Base-by-base conservation (phyloP, 352 stramenopile genomes). In the Phytophthora brassicae region DNA sequence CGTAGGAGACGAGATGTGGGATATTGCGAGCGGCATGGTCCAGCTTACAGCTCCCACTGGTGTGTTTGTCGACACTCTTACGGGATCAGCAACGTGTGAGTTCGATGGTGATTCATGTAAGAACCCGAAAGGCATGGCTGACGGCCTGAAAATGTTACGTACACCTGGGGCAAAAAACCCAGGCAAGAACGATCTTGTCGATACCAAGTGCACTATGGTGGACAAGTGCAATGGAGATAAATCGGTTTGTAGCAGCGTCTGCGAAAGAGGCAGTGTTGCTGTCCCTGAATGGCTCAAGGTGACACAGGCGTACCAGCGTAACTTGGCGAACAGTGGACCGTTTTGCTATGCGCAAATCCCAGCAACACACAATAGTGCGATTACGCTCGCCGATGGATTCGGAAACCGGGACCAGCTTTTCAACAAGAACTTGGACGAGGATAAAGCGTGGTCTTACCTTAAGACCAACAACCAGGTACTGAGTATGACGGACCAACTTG, bases 401-500 rank as follows among this genome's bases (percentile, higher is more conserved):
- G 81, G 77, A n/a, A 84, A 84, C 55, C 75, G 75, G n/a, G 77
- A 87, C 41, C 77, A 84, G 55, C 75, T 84, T 45, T 80, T 84
- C 51, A 84, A 87, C 54, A 42, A 53, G 7, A 79, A 83, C 24
- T 38, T 83, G 42, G 64, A 73, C 50, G 23, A 48, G 6, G 65
- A 70, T 19, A 87, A 84, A 51, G 46, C 60, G 38, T 83, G 76
- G 59, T 81, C 73, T 31, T 88, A 74, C 46, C 68, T 86, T 35
- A 84, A 85, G 68, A 90, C 81, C 5, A 88, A 86, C 70, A 85
- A 90, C 56, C 75, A 90, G 43, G 64, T 83, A 38, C 66, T 88
- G 16, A 85, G 75, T 55, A 42, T 90, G 16, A 80, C 73, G 2
- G 81, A 91, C 56, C 79, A 89, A 62, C 64, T 91, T 13, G 70